phyloP scores from a whole-genome alignment of 169 alveolate genomes.

The Plasmodium adleri region DNA sequence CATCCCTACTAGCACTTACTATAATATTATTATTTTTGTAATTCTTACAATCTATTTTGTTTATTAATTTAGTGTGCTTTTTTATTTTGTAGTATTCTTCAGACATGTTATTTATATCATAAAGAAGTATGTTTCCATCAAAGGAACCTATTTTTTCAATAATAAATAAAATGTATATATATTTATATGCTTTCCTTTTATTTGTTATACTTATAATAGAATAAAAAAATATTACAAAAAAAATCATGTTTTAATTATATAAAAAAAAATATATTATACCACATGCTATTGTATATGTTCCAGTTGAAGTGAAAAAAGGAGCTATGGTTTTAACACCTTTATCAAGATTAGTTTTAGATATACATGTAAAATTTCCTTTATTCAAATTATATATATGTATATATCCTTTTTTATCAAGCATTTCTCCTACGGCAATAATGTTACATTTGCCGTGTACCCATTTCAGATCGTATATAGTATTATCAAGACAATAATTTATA shows the following conservation, averaged over 20 bases:
- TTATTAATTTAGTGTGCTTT: slow-evolving; percentile 89
- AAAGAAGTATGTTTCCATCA: slow-evolving; percentile 88
- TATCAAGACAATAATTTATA: slow-evolving; percentile 83
- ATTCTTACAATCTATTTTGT: slow-evolving; percentile 89
- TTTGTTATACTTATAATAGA: neutral
- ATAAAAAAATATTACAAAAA: neutral
- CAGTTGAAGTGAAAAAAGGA: slow-evolving; percentile 84
- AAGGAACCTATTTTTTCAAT: slow-evolving; percentile 83
- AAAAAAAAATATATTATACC: slow-evolving; percentile 18
- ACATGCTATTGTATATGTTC: slow-evolving; percentile 84
- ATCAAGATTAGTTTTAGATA: slow-evolving; percentile 79
- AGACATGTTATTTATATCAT: slow-evolving; percentile 89
- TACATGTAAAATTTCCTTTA: slow-evolving; percentile 84
- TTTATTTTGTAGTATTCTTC: slow-evolving; percentile 83
- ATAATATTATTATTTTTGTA: slow-evolving; percentile 92
- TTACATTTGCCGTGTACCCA: slow-evolving; percentile 92
- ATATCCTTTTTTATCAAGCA: slow-evolving; percentile 90
- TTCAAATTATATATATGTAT: slow-evolving; percentile 86
- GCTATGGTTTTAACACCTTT: slow-evolving; percentile 86
- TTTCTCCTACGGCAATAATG: slow-evolving; percentile 88
- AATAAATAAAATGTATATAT: neutral
- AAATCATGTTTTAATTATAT: neutral
- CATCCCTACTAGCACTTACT: slow-evolving; percentile 90
- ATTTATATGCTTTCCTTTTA: too few relatives aligned
- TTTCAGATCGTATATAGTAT: slow-evolving; percentile 90